Conservation (phyloP, 148 eudicot genomes). For the Rhododendron henanense region DNA sequence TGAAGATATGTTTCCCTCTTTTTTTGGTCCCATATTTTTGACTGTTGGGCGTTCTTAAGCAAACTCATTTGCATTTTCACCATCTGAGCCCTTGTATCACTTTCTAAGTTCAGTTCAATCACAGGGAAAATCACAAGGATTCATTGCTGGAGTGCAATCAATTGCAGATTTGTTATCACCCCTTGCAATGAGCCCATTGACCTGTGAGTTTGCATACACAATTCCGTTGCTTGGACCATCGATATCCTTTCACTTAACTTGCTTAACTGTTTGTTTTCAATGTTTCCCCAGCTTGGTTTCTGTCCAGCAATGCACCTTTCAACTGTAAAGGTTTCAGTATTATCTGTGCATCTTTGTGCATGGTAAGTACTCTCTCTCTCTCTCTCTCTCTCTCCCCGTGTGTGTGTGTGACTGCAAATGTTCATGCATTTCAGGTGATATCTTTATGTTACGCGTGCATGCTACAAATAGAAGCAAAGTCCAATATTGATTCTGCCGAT, state of each 20-base stretch:
- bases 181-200: slow-evolving; percentile 77
- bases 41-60: neutral
- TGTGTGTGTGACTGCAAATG: neutral
- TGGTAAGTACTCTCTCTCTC: neutral
- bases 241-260: neutral
- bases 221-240: neutral
- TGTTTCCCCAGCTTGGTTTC: slow-evolving; percentile 61
- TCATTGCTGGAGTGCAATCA: slow-evolving; percentile 83
- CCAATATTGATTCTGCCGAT: slow-evolving; percentile 19
- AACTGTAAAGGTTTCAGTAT: slow-evolving; percentile 90
- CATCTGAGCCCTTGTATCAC: neutral
- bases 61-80: neutral
- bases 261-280: neutral
- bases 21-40: neutral
- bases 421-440: slow-evolving; percentile 35
- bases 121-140: slow-evolving; percentile 83
- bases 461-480: slow-evolving; percentile 39
- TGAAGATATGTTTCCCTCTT: neutral
- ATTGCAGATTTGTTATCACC: slow-evolving; percentile 77
- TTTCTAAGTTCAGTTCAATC: neutral
- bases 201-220: slow-evolving; percentile 42
- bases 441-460: slow-evolving; percentile 48
- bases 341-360: slow-evolving; percentile 58
- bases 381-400: neutral
- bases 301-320: slow-evolving; percentile 76